Evolutionary conservation across 2,329 filamentous ascomycete species (phyloP).

Genomic region (Blastomyces parvus): DNA sequence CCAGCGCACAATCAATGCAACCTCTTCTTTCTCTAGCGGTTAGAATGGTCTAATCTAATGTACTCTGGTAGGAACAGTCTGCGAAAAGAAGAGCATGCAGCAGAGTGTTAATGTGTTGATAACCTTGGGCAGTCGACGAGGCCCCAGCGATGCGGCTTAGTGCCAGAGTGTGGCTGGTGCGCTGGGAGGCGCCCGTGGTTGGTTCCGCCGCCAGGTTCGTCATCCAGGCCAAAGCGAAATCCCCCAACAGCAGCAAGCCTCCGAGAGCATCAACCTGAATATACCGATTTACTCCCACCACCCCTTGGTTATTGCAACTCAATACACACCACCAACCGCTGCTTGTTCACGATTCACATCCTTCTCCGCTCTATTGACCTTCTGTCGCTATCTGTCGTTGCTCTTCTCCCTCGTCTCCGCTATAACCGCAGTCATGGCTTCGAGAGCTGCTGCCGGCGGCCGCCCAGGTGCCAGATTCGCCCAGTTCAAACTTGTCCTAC

Average conservation of each 20-base stretch:
- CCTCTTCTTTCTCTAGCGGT: neutral
- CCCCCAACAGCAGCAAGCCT: neutral
- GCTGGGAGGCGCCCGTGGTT: neutral
- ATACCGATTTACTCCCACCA: neutral
- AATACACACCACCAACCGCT: neutral
- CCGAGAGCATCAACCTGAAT: neutral
- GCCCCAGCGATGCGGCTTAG: neutral
- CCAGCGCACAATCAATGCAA: neutral
- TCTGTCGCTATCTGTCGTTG: neutral
- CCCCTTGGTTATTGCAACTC: neutral
- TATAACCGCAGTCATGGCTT: constrained; percentile 57
- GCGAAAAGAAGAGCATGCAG: neutral
- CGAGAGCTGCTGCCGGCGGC: constrained; percentile 65
- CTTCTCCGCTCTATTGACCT: neutral
- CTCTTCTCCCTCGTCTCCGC: neutral
- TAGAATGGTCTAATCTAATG: neutral
- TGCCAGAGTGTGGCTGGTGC: neutral
- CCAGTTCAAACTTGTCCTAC: constrained; percentile 96
- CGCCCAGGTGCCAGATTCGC: constrained; percentile 72
- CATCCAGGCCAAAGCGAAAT: constrained; percentile 1
- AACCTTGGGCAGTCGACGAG: no score
- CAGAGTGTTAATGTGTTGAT: neutral
- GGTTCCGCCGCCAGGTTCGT: neutral
- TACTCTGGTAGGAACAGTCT: neutral
- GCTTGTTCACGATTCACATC: neutral